phyloP scores from a whole-genome alignment of 169 alveolate species.

The Eimeria zaria region DNA sequence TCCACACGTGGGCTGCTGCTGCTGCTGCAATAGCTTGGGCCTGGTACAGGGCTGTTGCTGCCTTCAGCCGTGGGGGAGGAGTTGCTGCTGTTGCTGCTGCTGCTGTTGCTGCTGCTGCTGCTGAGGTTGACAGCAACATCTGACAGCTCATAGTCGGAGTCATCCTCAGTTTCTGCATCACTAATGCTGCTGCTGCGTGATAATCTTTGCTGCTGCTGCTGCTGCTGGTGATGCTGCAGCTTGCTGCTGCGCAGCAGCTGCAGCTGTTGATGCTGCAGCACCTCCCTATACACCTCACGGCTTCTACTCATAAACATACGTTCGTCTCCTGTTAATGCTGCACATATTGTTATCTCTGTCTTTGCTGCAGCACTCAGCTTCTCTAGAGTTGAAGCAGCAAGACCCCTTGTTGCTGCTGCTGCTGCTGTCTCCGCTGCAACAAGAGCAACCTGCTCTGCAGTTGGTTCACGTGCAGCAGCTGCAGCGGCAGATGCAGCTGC shows the following conservation, averaged over 20 bases:
- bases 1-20: neutral
- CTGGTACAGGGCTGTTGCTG: neutral
- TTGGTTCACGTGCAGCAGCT: conserved; percentile 1
- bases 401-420: conserved; percentile 10
- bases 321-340: neutral
- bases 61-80: neutral
- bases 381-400: conserved; percentile 23
- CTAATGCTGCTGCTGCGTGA: conserved; percentile 48
- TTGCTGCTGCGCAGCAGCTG: conserved; percentile 44
- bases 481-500: conserved; percentile 37
- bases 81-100: conserved; percentile 46
- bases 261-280: conserved; percentile 61
- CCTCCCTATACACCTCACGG: conserved; percentile 67
- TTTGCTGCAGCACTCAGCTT: neutral
- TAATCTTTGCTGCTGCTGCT: neutral
- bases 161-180: conserved; percentile 35
- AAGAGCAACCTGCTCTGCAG: conserved; percentile 6
- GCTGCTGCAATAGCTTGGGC: conserved; percentile 44
- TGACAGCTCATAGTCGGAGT: conserved; percentile 12
- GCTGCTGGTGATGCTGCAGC: conserved; percentile 50
- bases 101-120: conserved; percentile 51
- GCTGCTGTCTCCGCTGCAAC: conserved; percentile 62
- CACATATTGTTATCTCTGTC: neutral
- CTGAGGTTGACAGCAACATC: conserved; percentile 46
- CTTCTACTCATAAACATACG: conserved; percentile 19